Evolutionary conservation across 192 early-diverging fungal genomes (phyloP).

Genomic region (Haplosporangium gracile): DNA sequence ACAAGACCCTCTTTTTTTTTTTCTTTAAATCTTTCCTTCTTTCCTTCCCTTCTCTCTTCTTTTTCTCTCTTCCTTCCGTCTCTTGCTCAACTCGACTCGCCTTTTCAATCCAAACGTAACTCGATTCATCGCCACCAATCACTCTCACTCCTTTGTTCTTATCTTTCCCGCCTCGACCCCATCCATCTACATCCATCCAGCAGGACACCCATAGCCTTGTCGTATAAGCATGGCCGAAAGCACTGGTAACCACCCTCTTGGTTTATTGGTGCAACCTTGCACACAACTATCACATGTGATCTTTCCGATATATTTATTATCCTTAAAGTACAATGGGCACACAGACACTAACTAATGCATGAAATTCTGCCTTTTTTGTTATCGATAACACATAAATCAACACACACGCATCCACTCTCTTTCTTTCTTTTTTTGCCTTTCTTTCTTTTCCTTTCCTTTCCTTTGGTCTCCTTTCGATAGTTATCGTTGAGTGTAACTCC

Average conservation of each 20-base stretch:
- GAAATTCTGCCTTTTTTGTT: conserved; percentile 1
- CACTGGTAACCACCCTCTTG: conserved; percentile 14
- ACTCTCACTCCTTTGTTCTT: neutral
- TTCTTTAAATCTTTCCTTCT: too few species aligned
- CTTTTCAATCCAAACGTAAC: neutral
- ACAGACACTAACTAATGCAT: conserved; percentile 1
- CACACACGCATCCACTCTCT: neutral
- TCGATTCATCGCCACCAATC: neutral
- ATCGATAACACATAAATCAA: neutral
- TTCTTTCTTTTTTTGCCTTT: neutral
- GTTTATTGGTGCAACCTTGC: conserved; percentile 4
- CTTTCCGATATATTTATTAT: neutral
- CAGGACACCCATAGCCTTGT: neutral
- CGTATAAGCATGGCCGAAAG: conserved; percentile 30
- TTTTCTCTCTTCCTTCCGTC: neutral
- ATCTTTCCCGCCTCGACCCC: neutral
- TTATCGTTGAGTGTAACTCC: conserved; percentile 28
- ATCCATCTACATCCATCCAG: neutral
- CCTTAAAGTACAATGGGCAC: neutral
- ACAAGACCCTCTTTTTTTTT: too few species aligned
- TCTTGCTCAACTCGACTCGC: neutral
- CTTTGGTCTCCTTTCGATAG: neutral
- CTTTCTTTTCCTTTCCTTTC: neutral
- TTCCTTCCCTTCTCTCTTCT: neutral
- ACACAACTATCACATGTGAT: neutral